Evolutionary conservation across 176 grass and related monocot genomes (phyloP).

Genomic region (Echinochloa phyllopogon): DNA sequence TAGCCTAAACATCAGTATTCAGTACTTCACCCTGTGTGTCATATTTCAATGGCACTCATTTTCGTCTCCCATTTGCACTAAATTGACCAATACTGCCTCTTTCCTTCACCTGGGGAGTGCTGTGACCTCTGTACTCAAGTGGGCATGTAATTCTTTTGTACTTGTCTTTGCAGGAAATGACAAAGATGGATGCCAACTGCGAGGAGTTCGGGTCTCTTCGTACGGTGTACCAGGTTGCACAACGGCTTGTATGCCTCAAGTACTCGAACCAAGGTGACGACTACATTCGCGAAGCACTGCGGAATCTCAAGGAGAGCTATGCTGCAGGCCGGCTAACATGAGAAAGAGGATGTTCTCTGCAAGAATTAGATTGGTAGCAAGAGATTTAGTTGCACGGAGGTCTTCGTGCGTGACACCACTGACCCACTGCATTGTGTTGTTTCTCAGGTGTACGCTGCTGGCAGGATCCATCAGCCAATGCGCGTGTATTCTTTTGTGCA

Average conservation of each 20-base stretch:
- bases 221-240: slow-evolving; percentile 65
- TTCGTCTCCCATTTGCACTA: neutral
- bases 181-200: slow-evolving; percentile 69
- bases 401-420: too few species aligned
- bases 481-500: neutral
- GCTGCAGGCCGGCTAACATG: slow-evolving; percentile 54
- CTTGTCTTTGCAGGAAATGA: slow-evolving; percentile 60
- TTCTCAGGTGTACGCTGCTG: neutral
- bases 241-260: slow-evolving; percentile 87
- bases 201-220: slow-evolving; percentile 70
- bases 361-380: neutral
- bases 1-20: neutral
- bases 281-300: slow-evolving; percentile 68
- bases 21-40: neutral
- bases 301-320: slow-evolving; percentile 71
- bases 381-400: too few species aligned
- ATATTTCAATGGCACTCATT: neutral
- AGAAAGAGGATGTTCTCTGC: neutral
- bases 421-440: neutral
- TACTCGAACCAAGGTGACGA: slow-evolving; percentile 87
- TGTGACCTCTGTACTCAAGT: neutral
- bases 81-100: neutral
- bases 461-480: slow-evolving; percentile 14
- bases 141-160: neutral
- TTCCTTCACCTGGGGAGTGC: neutral